Base-by-base conservation (phyloP, 1,139 yeast species). In the Geotrichum australiense region DNA sequence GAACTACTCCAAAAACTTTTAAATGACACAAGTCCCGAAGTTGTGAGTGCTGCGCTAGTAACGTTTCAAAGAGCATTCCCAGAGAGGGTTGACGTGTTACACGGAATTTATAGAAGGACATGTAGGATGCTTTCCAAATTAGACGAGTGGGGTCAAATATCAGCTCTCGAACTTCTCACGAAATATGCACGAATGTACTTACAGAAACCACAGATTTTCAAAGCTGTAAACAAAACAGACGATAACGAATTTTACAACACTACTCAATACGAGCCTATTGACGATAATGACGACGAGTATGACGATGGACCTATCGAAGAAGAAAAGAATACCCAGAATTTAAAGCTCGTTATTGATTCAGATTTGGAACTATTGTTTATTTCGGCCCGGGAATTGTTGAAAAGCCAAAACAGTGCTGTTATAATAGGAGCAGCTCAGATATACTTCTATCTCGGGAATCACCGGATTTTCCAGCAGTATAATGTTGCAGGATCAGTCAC, bases 101-200 rank as follows among this genome's bases (percentile, higher is more conserved):
- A 93, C 57, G 76, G 81, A 1, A 75, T 79, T 50, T 83, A 72
- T 55, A 71, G 85, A 28, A 68, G 81, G 37, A 70, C 76, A 30
- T 78, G 94, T 50, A 56, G 70, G 1, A 61, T 73, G 12, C 50
- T 89, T 11, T 50, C 58, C 0, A 69, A 73, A 1, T 66, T 89
- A 44, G 94, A 86, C 49, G 82, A 81, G 47, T 85, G 91, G 83
- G 67, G 86, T n/a, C 91, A 83, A 55, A 62, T 72, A 0, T 59
- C 67, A 16, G 60, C 77, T 8, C 65, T 87, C 20, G 86, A 82
- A 38, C 54, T 83, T 7, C 65, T 89, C 41, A 73, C 79, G 0
- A 75, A 76, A 41, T 93, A 93, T 57, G 67, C 77, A 18, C 69
- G 91, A 42, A 53, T 63, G 16, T 87, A 72, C 56, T 85, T 29